Base-by-base conservation (phyloP, 2,329 filamentous ascomycete species). In the Plectosphaerella plurivora region DNA sequence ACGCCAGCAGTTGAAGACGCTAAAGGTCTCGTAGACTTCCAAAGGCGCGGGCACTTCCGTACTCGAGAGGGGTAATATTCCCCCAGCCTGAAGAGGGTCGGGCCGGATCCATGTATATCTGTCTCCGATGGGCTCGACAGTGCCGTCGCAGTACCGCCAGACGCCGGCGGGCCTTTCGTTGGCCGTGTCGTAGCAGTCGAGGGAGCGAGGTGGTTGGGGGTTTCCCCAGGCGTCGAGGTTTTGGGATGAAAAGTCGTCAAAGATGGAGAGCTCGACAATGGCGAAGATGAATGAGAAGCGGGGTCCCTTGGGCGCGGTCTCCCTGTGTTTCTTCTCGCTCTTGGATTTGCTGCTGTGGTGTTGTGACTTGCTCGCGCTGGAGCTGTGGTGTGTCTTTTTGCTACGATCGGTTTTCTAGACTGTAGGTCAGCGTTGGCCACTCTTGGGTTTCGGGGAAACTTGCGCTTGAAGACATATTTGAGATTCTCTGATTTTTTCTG, bases 281-380 rank as follows among this genome's bases (percentile, higher is more conserved):
- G 70, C 61, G 24, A 75, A 75, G 1, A 74, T 55, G 51, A 75
- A 75, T 35, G 61, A 65, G 2, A 63, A 51, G 12, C 18, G 15
- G 8, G 18, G 18, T 2, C 45, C 39, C n/a, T 37, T 47, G 5
- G 22, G 16, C 4, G 15, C 45, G 3, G 20, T 5, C 6, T 51
- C 49, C 11, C 20, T 51, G 12, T 50, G 25, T 9, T 41, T 51
- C 45, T 22, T 55, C 15, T 51, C 45, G 14, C 25, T 28, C 18
- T 37, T 51, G 41, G 41, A 44, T n/a, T 44, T 44, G 41, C 11
- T 9, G 41, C 41, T 44, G 18, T 44, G 41, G 18, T 44, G 41
- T 20, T 16, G 16, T 12, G 41, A 22, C 8, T 44, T 44, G 15
- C 41, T 20, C 10, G 41, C 22, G 41, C 41, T 44, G 41, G 6